These are phyloP conservation scores for Geotrichum fermentans DNA, from an alignment of 1,139 yeast genomes.

Conservation along the genomic window DNA sequence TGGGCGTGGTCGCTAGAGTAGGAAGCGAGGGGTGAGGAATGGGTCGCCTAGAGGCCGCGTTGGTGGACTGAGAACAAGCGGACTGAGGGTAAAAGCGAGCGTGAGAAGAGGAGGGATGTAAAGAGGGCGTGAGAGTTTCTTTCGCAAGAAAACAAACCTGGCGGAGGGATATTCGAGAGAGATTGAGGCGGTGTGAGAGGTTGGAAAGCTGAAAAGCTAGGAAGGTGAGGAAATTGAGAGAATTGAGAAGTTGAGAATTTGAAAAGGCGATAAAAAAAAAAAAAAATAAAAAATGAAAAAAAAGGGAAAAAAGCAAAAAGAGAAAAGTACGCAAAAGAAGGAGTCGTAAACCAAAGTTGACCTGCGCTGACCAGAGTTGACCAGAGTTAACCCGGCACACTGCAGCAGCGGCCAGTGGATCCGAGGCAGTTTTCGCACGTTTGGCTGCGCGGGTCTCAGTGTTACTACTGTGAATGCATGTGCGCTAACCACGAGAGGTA, in stretches of 20 bases:
- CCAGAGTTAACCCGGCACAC: too few relatives aligned
- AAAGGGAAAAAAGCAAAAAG: not conserved
- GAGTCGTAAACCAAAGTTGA: too few relatives aligned
- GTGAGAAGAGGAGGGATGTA: not conserved
- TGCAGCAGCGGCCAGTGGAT: too few relatives aligned
- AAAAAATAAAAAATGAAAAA: not conserved
- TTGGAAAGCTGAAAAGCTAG: not conserved
- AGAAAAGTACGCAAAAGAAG: too few relatives aligned
- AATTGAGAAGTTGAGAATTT: not conserved
- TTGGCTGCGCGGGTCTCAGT: too few relatives aligned
- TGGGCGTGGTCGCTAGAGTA: not conserved
- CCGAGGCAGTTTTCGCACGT: too few relatives aligned
- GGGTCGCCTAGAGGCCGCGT: not conserved
- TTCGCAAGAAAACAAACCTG: too few relatives aligned
- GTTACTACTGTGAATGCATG: too few relatives aligned
- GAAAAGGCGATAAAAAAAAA: not conserved
- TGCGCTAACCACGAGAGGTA: too few relatives aligned
- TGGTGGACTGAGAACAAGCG: too few relatives aligned
- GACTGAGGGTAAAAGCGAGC: not conserved
- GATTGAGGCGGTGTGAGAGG: not conserved
- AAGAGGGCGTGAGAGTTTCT: not conserved
- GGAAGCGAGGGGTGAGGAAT: not conserved
- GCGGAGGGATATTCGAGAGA: too few relatives aligned
- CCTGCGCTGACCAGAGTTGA: too few relatives aligned
- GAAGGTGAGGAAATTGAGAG: not conserved